These are phyloP conservation scores for Colletotrichum endophyticum DNA, from an alignment of 2,329 filamentous ascomycete species.

Conservation along the genomic window DNA sequence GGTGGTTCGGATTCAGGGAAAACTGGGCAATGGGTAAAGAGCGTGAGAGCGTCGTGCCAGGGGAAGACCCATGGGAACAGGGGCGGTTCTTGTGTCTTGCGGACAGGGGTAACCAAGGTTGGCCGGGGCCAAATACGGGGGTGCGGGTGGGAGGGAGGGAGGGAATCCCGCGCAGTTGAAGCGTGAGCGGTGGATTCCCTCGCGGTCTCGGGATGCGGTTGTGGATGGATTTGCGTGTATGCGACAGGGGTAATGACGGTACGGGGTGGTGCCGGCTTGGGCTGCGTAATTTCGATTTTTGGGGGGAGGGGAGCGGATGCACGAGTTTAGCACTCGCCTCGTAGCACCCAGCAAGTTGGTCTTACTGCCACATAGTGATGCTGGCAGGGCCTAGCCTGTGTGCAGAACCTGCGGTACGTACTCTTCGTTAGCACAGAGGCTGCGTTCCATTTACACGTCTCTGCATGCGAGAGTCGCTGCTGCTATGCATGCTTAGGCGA, in stretches of 20 bases:
- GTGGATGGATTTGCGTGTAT: background rate
- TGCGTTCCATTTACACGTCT: background rate
- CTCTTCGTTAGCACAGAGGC: background rate
- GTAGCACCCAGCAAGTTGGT: background rate
- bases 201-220: background rate
- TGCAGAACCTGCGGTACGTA: background rate
- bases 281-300: slow-evolving; percentile 16
- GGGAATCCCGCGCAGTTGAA: background rate
- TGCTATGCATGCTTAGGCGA: background rate
- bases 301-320: background rate
- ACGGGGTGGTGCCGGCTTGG: slow-evolving; percentile 1
- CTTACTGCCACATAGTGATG: background rate
- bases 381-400: background rate
- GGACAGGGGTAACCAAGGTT: background rate
- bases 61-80: background rate
- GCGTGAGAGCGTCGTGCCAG: background rate
- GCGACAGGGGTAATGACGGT: slow-evolving; percentile 13
- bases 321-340: background rate
- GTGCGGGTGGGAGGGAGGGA: background rate
- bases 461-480: background rate
- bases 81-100: background rate
- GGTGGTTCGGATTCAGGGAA: slow-evolving; percentile 16
- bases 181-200: background rate
- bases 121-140: slow-evolving; percentile 6
- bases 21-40: background rate